These are phyloP conservation scores for Allomyces macrogynus DNA, from an alignment of 192 early-diverging fungal species.

Conservation along the genomic window DNA sequence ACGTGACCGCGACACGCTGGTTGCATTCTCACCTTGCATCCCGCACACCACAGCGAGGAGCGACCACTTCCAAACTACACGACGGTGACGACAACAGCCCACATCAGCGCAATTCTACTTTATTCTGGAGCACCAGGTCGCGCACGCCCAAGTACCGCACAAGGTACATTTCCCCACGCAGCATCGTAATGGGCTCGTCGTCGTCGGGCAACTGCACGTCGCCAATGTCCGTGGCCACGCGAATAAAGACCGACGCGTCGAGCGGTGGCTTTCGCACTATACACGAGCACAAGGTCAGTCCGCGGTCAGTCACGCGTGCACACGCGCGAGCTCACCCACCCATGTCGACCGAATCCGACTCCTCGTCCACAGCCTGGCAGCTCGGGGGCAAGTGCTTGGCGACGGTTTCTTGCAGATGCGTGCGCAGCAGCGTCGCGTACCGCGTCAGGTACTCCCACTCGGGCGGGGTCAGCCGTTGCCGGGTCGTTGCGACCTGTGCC, in stretches of 20 bases:
- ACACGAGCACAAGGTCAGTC: too few relatives aligned
- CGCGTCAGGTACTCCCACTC: conserved; percentile 26
- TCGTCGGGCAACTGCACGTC: conserved; percentile 16
- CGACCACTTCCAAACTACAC: too few relatives aligned
- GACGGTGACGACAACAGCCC: too few relatives aligned
- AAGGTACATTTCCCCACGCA: neutral
- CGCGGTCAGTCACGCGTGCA: neutral
- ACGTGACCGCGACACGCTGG: too few relatives aligned
- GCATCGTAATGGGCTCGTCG: neutral
- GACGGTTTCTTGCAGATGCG: conserved; percentile 1
- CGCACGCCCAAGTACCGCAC: neutral
- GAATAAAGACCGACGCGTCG: conserved; percentile 39
- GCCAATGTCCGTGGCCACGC: conserved; percentile 27
- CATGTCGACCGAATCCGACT: neutral
- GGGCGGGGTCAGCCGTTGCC: conserved; percentile 20
- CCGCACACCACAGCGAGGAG: too few relatives aligned
- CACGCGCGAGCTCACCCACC: neutral
- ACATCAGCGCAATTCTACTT: neutral
- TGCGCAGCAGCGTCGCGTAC: conserved; percentile 7
- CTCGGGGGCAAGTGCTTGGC: neutral
- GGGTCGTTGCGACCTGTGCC: conserved; percentile 6
- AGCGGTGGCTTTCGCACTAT: conserved; percentile 21
- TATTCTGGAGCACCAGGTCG: neutral
- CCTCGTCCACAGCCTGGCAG: neutral
- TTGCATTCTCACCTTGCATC: too few relatives aligned